Evolutionary conservation across 768 basidiomycete genomes (phyloP).

Genomic region (Gymnopilus dilepis): DNA sequence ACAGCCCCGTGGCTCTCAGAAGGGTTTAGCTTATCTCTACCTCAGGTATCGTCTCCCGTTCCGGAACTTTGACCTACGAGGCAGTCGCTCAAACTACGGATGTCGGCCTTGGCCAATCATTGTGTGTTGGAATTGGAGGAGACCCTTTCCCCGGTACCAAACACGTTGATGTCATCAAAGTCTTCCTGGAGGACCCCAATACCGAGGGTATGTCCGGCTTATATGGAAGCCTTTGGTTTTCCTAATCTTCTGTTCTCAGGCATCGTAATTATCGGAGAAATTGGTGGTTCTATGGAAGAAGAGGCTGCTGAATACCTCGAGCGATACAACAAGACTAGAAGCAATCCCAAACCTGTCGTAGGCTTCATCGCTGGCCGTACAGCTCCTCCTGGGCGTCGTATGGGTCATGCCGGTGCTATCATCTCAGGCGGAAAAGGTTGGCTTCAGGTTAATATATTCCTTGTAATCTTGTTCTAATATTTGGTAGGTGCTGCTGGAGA

Average conservation of each 20-base stretch:
- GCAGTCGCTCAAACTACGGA: conserved; percentile 97
- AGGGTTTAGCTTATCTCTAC: background rate
- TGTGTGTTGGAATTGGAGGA: conserved; percentile 97
- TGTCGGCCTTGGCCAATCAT: conserved; percentile 94
- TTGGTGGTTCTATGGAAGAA: conserved; percentile 99
- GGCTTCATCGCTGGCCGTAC: conserved; percentile 98
- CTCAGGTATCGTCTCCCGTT: conserved; percentile 90
- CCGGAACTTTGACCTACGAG: conserved; percentile 97
- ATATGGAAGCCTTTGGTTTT: background rate
- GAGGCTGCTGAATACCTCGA: conserved; percentile 97
- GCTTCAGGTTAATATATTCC: conserved; percentile 14
- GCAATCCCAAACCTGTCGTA: conserved; percentile 92
- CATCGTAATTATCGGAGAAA: conserved; percentile 98
- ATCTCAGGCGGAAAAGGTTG: conserved; percentile 96
- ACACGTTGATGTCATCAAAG: conserved; percentile 94
- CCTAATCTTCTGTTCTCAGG: conserved; percentile 46
- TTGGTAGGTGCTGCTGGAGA: conserved; percentile 81
- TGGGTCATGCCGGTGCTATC: conserved; percentile 99
- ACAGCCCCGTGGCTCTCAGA: background rate
- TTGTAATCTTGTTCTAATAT: background rate
- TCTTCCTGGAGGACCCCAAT: conserved; percentile 92
- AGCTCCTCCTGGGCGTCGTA: conserved; percentile 95
- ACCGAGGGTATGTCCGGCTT: conserved; percentile 72
- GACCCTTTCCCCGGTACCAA: conserved; percentile 97
- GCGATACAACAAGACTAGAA: conserved; percentile 87